Evolutionary conservation across 805 yeast species (phyloP).

Genomic region (Clavispora vitiphila): DNA sequence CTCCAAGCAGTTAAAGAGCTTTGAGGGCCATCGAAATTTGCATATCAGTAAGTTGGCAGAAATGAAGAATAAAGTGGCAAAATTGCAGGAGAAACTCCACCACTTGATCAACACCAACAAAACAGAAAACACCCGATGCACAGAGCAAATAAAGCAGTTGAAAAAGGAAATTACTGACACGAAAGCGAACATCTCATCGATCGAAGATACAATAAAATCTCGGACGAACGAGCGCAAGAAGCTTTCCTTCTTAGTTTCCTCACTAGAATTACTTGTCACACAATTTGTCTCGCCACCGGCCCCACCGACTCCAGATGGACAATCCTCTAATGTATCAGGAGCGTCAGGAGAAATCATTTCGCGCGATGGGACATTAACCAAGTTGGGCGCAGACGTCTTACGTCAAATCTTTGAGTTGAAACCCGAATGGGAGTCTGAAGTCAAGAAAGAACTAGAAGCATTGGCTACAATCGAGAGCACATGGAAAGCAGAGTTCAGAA

Average conservation of each 20-base stretch:
- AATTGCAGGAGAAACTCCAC: conserved; percentile 9
- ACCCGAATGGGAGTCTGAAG: conserved; percentile 34
- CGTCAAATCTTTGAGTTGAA: conserved; percentile 19
- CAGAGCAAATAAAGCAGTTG: conserved; percentile 5
- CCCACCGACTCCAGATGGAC: not conserved
- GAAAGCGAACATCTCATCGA: conserved; percentile 18
- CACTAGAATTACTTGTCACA: conserved; percentile 23
- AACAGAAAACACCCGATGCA: conserved; percentile 4
- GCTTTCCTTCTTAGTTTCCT: conserved; percentile 10
- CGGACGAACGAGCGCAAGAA: conserved; percentile 22
- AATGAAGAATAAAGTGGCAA: conserved; percentile 7
- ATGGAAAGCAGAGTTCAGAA: conserved; percentile 27
- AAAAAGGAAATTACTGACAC: conserved; percentile 13
- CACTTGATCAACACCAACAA: conserved; percentile 5
- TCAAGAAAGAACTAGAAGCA: conserved; percentile 22
- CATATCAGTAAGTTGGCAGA: conserved; percentile 10
- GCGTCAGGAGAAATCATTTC: conserved; percentile 16
- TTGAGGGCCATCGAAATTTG: conserved; percentile 4
- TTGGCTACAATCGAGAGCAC: conserved; percentile 22
- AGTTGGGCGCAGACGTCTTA: conserved; percentile 22
- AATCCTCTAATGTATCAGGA: not conserved
- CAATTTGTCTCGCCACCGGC: conserved; percentile 3
- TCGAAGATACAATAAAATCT: conserved; percentile 23
- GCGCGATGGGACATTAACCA: conserved; percentile 27
- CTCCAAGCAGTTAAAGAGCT: conserved; percentile 17